Evolutionary conservation across 2,329 filamentous ascomycete species (phyloP).

Genomic region (Diaporthe australafricana): DNA sequence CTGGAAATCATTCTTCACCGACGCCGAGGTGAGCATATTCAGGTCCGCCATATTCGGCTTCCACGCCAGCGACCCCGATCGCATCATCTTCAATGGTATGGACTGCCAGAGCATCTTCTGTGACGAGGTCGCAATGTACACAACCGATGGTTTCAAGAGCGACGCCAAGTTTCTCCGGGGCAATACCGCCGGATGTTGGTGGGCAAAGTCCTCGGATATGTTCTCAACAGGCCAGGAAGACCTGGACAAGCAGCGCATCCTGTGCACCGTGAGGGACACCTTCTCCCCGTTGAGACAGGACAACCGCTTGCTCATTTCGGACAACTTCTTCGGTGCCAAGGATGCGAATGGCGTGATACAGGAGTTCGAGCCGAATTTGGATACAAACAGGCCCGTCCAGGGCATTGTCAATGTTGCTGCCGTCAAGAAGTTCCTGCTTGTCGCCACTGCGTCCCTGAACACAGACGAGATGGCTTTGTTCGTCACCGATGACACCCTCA

Average conservation of each 20-base stretch:
- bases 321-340: conserved; percentile 79
- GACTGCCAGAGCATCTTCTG: conserved; percentile 74
- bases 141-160: conserved; percentile 84
- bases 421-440: conserved; percentile 88
- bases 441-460: conserved; percentile 80
- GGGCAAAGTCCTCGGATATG: conserved; percentile 81
- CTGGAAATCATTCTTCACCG: conserved; percentile 80
- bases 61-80: conserved; percentile 84
- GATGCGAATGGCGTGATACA: conserved; percentile 59
- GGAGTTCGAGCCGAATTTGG: conserved; percentile 81
- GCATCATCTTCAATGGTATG: conserved; percentile 86
- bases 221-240: conserved; percentile 78
- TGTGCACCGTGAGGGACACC: conserved; percentile 83
- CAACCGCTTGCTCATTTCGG: conserved; percentile 83
- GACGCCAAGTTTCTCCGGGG: conserved; percentile 73
- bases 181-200: conserved; percentile 82
- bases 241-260: conserved; percentile 75
- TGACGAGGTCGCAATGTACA: conserved; percentile 76
- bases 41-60: conserved; percentile 72
- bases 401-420: conserved; percentile 85
- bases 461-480: conserved; percentile 94
- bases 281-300: conserved; percentile 79
- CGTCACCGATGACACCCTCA: conserved; percentile 83
- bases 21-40: conserved; percentile 66
- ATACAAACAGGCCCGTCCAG: conserved; percentile 77